phyloP scores from a whole-genome alignment of 257 asterid species.

The Jacaranda mimosifolia region DNA sequence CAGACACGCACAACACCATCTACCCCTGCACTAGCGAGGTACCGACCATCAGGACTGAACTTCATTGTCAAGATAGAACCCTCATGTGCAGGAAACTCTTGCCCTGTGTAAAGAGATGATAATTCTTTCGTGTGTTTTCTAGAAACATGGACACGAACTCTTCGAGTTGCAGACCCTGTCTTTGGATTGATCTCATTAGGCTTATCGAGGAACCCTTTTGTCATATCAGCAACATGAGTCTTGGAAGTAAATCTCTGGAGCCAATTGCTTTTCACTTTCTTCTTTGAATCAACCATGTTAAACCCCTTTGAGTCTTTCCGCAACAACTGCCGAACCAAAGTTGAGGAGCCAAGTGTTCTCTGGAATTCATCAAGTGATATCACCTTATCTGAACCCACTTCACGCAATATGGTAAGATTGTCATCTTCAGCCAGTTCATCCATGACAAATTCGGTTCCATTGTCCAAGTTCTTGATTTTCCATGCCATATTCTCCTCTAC shows the following conservation, averaged over 20 bases:
- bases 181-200: conserved; percentile 29
- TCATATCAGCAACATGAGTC: conserved; percentile 38
- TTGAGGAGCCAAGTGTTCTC: conserved; percentile 57
- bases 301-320: conserved; percentile 44
- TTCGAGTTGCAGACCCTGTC: conserved; percentile 36
- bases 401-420: conserved; percentile 47
- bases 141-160: conserved; percentile 47
- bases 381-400: conserved; percentile 59
- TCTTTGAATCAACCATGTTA: conserved; percentile 39
- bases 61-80: conserved; percentile 79
- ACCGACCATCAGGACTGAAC: conserved; percentile 73
- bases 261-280: conserved; percentile 62
- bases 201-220: conserved; percentile 43
- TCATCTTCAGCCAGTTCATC: conserved; percentile 54
- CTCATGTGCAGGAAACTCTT: conserved; percentile 72
- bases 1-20: conserved; percentile 76
- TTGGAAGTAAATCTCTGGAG: conserved; percentile 45
- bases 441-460: conserved; percentile 57
- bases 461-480: conserved; percentile 64
- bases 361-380: conserved; percentile 59
- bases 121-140: conserved; percentile 60
- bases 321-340: conserved; percentile 53
- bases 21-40: conserved; percentile 76
- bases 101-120: conserved; percentile 63
- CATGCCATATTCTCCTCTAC: conserved; percentile 39